Evolutionary conservation across 2,329 filamentous ascomycete species (phyloP), one percentile per base, ranked within the genome.

Genomic region (Pleoardoris graminearum): DNA sequence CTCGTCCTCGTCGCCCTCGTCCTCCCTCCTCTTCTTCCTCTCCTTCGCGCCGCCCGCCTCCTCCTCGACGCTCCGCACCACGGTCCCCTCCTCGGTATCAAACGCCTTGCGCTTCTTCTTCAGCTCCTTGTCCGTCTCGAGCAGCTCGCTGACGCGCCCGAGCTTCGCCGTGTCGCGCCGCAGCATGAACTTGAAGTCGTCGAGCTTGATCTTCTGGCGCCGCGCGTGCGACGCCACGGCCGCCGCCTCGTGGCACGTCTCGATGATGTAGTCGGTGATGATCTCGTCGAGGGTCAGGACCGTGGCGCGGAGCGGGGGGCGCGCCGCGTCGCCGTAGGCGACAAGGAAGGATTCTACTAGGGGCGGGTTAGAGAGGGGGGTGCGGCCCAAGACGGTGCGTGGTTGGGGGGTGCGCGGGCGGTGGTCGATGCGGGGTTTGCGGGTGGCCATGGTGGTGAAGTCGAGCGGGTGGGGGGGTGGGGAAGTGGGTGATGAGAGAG

Each of bases 121-220:
- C 57, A 97, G 85, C 69, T 91, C 86, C 69, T 87, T 87, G 63
- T 95, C 91, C 80, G 93, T 92, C 74, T 90, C 88, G 61, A 96
- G 83, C 68, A 96, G 85, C 77, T 96, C 91, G 70, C 90, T 86
- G 49, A 97, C 91, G 66, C 93, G 86, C 43, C 94, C 94, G 37
- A 97, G 80, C 71, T 96, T 95, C 53, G 84, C 80, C 7, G 89
- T 87, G 67, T 97, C 95, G 59, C 89, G 85, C 27, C 94, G 85
- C 62, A 97, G 84, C 33, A 91, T 91, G 75, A 96, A 99, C 68
- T 95, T 91, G 77, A 99, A 96, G 75, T 99, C 94, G 68, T 97
- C 93, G 67, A 96, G 90, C 74, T 99, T 99, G 76, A 99, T 91
- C 77, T 99, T 99, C 67, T 96, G 90, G 1, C 94, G 89, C 0